Percentiles rank a stretch among this genome's conserved stretches.
These are phyloP conservation scores for Myochromella boudieri DNA, from an alignment of 768 basidiomycete genomes.

Conservation along the genomic window DNA sequence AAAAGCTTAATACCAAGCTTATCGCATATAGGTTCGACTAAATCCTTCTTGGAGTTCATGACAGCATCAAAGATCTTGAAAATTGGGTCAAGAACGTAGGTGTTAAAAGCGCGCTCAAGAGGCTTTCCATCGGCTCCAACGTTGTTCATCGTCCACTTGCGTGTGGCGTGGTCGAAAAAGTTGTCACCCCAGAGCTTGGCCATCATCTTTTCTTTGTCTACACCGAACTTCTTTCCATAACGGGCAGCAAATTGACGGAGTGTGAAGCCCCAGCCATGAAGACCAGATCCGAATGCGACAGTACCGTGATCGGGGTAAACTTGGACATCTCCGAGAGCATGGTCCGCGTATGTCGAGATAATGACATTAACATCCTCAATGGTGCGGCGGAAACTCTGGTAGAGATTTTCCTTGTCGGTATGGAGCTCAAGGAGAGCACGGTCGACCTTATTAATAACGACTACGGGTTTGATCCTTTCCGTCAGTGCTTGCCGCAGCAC, in stretches of 20 bases:
- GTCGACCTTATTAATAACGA: conserved; percentile 99
- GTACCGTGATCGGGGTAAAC: conserved; percentile 99
- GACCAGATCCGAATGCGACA: conserved; percentile 98
- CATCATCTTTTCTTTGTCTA: conserved; percentile 99
- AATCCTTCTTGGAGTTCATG: conserved; percentile 99
- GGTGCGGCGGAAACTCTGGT: conserved; percentile 96
- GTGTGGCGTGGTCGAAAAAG: conserved; percentile 95
- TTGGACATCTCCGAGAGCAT: conserved; percentile 94
- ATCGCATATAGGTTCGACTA: conserved; percentile 79
- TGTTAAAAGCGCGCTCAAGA: conserved; percentile 98
- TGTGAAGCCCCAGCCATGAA: conserved; percentile 99
- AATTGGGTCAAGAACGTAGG: conserved; percentile 98
- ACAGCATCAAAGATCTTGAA: conserved; percentile 97
- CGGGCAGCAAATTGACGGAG: conserved; percentile 94
- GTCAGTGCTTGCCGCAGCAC: conserved; percentile 95
- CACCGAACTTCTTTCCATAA: conserved; percentile 98
- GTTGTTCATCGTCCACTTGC: conserved; percentile 92
- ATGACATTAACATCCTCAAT: conserved; percentile 98
- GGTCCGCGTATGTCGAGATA: conserved; percentile 95
- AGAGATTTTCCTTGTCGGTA: conserved; percentile 94
- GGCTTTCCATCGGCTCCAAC: conserved; percentile 78
- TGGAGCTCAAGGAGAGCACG: conserved; percentile 98
- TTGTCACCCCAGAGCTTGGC: conserved; percentile 99
- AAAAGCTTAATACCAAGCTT: conserved; percentile 94
- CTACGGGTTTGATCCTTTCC: conserved; percentile 99